phyloP scores from a whole-genome alignment of 305 asterid genomes.

The Striga hermonthica region DNA sequence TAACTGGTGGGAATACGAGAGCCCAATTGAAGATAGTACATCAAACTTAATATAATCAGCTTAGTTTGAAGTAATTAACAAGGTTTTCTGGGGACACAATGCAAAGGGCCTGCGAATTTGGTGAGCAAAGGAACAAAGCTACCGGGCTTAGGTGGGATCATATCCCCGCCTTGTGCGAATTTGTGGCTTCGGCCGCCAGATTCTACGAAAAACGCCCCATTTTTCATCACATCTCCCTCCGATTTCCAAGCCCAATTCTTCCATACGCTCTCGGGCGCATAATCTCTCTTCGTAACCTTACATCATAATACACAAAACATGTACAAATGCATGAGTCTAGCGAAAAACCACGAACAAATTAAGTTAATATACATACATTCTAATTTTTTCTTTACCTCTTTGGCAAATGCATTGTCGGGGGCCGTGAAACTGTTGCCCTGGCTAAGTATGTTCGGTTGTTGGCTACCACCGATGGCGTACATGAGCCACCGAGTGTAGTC shows the following conservation, averaged over 20 bases:
- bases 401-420: slow-evolving; percentile 41
- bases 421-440: slow-evolving; percentile 66
- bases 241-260: slow-evolving; percentile 64
- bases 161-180: slow-evolving; percentile 26
- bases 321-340: too few relatives aligned
- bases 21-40: too few relatives aligned
- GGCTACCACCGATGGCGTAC: slow-evolving; percentile 86
- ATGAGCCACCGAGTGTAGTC: slow-evolving; percentile 60
- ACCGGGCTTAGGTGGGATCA: slow-evolving; percentile 35
- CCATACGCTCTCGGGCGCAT: slow-evolving; percentile 43
- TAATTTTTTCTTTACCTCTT: slow-evolving; percentile 42
- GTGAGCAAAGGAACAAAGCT: slow-evolving; percentile 23
- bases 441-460: slow-evolving; percentile 62
- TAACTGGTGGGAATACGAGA: too few relatives aligned
- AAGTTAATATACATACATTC: too few relatives aligned
- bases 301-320: neutral
- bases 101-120: slow-evolving; percentile 33
- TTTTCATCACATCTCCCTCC: slow-evolving; percentile 48
- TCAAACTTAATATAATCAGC: too few relatives aligned
- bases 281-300: slow-evolving; percentile 59
- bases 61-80: slow-evolving; percentile 20
- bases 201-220: slow-evolving; percentile 55
- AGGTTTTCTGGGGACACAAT: slow-evolving; percentile 23
- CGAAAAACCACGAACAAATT: too few relatives aligned
- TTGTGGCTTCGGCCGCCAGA: slow-evolving; percentile 49